These are phyloP conservation scores for Aspergillus campestris DNA, from an alignment of 495 filamentous ascomycete species.

Conservation along the genomic window DNA sequence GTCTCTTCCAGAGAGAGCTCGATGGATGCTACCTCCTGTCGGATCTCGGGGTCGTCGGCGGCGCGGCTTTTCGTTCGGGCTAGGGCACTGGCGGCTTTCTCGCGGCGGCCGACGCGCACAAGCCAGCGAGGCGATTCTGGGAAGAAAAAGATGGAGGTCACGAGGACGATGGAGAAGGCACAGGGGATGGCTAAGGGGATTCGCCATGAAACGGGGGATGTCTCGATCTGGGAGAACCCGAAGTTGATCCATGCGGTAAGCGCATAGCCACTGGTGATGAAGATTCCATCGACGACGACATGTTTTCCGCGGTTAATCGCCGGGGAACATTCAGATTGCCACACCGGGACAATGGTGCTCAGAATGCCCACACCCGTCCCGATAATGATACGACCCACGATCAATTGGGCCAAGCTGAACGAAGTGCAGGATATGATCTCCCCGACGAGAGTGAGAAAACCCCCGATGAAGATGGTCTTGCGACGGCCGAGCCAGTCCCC, in stretches of 20 bases:
- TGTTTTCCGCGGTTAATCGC: constrained; percentile 27
- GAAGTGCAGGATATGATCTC: constrained; percentile 30
- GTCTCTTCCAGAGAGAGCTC: constrained; percentile 27
- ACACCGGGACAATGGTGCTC: constrained; percentile 39
- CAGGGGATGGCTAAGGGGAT: constrained; percentile 43
- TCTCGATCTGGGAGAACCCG: constrained; percentile 33
- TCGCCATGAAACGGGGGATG: constrained; percentile 36
- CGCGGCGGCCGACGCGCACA: constrained; percentile 44
- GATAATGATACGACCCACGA: constrained; percentile 34
- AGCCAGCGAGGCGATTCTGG: constrained; percentile 57
- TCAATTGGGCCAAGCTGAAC: constrained; percentile 31
- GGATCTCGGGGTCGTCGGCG: constrained; percentile 15
- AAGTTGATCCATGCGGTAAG: constrained; percentile 34
- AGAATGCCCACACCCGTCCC: constrained; percentile 39
- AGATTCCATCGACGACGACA: constrained; percentile 29
- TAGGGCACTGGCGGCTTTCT: constrained; percentile 38
- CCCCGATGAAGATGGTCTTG: constrained; percentile 20
- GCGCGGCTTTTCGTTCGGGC: constrained; percentile 17
- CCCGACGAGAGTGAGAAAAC: constrained; percentile 19
- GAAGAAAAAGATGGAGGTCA: constrained; percentile 48
- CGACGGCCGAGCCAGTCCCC: constrained; percentile 26
- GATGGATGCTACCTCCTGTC: constrained; percentile 24
- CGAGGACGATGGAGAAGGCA: constrained; percentile 52
- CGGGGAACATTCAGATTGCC: constrained; percentile 40
- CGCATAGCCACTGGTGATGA: constrained; percentile 45